Evolutionary conservation across 106 monocot species (phyloP).

Genomic region (Acorus calamus): DNA sequence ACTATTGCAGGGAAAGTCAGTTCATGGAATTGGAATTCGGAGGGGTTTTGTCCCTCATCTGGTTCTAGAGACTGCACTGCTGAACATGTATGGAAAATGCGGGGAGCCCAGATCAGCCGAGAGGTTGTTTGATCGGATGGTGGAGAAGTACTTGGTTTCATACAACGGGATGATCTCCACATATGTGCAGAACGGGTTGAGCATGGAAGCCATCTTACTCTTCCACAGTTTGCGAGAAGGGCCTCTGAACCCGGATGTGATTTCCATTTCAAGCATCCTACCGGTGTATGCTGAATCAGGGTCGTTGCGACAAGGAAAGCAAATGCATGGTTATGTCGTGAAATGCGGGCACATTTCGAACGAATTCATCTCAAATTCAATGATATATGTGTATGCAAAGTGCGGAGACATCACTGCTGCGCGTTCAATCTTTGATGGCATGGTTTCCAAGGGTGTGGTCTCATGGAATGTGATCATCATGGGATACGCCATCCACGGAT

Average conservation of each 20-base stretch:
- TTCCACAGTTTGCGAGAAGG: slow-evolving; percentile 24
- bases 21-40: slow-evolving; percentile 60
- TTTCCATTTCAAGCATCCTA: slow-evolving; percentile 47
- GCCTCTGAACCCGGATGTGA: slow-evolving; percentile 43
- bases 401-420: slow-evolving; percentile 52
- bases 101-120: slow-evolving; percentile 39
- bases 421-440: slow-evolving; percentile 42
- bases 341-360: slow-evolving; percentile 31
- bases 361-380: slow-evolving; percentile 34
- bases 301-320: slow-evolving; percentile 36
- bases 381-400: slow-evolving; percentile 61
- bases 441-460: slow-evolving; percentile 27
- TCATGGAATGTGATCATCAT: slow-evolving; percentile 90
- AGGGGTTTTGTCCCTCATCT: slow-evolving; percentile 47
- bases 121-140: slow-evolving; percentile 36
- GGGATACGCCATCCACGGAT: slow-evolving; percentile 71
- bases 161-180: slow-evolving; percentile 72
- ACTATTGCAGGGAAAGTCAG: slow-evolving; percentile 19
- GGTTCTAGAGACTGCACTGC: slow-evolving; percentile 50
- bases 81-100: slow-evolving; percentile 58
- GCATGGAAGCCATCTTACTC: slow-evolving; percentile 38
- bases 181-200: slow-evolving; percentile 37
- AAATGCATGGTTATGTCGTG: slow-evolving; percentile 55
- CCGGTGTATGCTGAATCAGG: slow-evolving; percentile 50
- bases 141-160: slow-evolving; percentile 48